These are phyloP conservation scores for Pugionium cornutum DNA, from an alignment of 345 rosid species.

Conservation along the genomic window DNA sequence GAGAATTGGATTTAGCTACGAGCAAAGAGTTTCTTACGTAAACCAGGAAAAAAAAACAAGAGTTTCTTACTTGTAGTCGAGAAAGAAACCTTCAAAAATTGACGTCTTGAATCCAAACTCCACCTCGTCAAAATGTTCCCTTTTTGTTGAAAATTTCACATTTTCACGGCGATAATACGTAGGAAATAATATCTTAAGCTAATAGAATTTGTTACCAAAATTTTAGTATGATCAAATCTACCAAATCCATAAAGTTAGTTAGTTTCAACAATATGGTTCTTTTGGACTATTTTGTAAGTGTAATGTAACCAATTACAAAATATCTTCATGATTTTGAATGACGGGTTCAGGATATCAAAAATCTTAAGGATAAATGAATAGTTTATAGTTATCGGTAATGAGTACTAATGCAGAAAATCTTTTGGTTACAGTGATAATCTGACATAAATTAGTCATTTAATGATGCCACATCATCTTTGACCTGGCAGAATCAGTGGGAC, in stretches of 20 bases:
- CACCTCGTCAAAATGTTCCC: conserved; percentile 19
- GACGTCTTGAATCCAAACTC: conserved; percentile 37
- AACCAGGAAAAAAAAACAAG: no score
- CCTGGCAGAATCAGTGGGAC: conserved; percentile 24
- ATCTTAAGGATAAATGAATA: background rate
- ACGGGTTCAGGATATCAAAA: background rate
- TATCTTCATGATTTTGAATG: background rate
- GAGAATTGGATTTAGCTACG: conserved; percentile 30
- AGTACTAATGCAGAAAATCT: background rate
- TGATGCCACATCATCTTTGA: conserved; percentile 31
- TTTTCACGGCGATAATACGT: no score
- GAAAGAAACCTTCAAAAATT: conserved; percentile 29
- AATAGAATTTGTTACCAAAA: background rate
- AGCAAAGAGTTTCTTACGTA: conserved; percentile 38
- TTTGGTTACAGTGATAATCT: conserved; percentile 1
- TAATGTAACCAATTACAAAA: conserved; percentile 1
- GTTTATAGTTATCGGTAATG: conserved; percentile 18
- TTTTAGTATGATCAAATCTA: background rate
- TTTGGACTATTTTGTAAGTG: background rate
- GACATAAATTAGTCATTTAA: conserved; percentile 17
- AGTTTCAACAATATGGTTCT: no score
- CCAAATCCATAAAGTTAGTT: background rate
- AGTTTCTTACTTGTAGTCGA: conserved; percentile 35
- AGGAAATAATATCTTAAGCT: no score
- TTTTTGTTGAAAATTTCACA: background rate